Evolutionary conservation across 1,139 yeast genomes (phyloP).

Genomic region (Yamadazyma aaseri): DNA sequence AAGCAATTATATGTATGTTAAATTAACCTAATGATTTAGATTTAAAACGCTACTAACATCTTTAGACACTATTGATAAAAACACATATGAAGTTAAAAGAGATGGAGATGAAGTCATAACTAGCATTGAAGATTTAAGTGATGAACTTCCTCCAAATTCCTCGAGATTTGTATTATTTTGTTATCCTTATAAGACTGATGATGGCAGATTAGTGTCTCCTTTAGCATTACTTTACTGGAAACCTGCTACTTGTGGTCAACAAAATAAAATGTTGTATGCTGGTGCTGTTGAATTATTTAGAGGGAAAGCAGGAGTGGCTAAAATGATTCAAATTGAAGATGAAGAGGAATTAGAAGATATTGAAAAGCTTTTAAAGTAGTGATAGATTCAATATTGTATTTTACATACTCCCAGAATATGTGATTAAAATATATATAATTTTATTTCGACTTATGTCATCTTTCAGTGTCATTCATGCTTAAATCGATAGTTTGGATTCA

Average conservation of each 20-base stretch:
- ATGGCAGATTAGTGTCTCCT: conserved; percentile 75
- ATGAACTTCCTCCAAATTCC: conserved; percentile 76
- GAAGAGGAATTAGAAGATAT: conserved; percentile 62
- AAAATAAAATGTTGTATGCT: conserved; percentile 81
- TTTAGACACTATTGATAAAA: conserved; percentile 52
- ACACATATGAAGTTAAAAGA: conserved; percentile 52
- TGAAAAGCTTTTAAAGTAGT: too few relatives aligned
- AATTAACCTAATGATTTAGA: neutral
- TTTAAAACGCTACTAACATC: neutral
- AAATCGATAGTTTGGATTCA: too few relatives aligned
- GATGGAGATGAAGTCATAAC: conserved; percentile 47
- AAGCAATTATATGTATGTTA: conserved; percentile 61
- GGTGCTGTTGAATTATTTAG: conserved; percentile 82
- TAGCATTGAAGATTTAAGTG: conserved; percentile 59
- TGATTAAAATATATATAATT: too few relatives aligned
- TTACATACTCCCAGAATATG: too few relatives aligned
- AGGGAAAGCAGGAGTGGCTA: conserved; percentile 72
- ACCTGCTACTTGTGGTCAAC: conserved; percentile 81
- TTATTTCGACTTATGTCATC: too few relatives aligned
- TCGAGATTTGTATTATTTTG: conserved; percentile 78
- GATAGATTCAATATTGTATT: too few relatives aligned
- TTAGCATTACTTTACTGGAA: conserved; percentile 79
- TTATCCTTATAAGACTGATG: conserved; percentile 67
- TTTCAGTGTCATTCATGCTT: too few relatives aligned
- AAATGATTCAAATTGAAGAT: conserved; percentile 57